phyloP scores from a whole-genome alignment of 306 rosid species.

The Gastrolobium villosum region DNA sequence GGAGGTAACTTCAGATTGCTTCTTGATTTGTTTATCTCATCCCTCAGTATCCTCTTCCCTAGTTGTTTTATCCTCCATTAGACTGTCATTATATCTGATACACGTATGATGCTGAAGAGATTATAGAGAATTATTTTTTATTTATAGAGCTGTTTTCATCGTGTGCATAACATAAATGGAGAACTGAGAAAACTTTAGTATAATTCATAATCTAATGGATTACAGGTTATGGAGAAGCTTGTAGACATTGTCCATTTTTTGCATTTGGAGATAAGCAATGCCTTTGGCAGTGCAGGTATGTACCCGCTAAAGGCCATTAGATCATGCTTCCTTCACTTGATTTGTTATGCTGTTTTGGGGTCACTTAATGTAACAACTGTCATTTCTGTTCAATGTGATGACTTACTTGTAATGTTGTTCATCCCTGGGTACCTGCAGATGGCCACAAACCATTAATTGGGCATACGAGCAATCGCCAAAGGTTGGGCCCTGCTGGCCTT shows the following conservation, averaged over 20 bases:
- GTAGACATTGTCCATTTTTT: slow-evolving; percentile 74
- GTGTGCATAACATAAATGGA: slow-evolving; percentile 25
- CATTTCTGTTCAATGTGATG: background rate
- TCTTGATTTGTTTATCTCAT: slow-evolving; percentile 44
- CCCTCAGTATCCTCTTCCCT: slow-evolving; percentile 21
- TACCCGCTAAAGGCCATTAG: slow-evolving; percentile 26
- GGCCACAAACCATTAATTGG: slow-evolving; percentile 53
- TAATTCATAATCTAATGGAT: slow-evolving; percentile 49
- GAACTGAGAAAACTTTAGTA: slow-evolving; percentile 6
- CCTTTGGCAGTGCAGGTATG: slow-evolving; percentile 68
- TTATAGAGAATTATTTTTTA: slow-evolving; percentile 9
- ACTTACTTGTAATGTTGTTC: slow-evolving; percentile 33
- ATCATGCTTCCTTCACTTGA: slow-evolving; percentile 36
- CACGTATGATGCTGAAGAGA: slow-evolving; percentile 7
- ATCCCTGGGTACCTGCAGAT: slow-evolving; percentile 58
- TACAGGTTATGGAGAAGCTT: slow-evolving; percentile 83
- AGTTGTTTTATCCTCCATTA: slow-evolving; percentile 4
- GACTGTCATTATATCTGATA: slow-evolving; percentile 9
- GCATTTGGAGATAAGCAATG: slow-evolving; percentile 69
- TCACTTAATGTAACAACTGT: slow-evolving; percentile 1
- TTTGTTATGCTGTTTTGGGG: slow-evolving; percentile 21
- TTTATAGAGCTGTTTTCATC: slow-evolving; percentile 10
- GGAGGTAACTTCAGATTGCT: slow-evolving; percentile 70
- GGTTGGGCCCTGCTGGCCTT: slow-evolving; percentile 86
- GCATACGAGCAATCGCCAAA: slow-evolving; percentile 52